These are phyloP conservation scores for Mortierella sp. DNA, from an alignment of 371 early-diverging fungal species.

Conservation along the genomic window DNA sequence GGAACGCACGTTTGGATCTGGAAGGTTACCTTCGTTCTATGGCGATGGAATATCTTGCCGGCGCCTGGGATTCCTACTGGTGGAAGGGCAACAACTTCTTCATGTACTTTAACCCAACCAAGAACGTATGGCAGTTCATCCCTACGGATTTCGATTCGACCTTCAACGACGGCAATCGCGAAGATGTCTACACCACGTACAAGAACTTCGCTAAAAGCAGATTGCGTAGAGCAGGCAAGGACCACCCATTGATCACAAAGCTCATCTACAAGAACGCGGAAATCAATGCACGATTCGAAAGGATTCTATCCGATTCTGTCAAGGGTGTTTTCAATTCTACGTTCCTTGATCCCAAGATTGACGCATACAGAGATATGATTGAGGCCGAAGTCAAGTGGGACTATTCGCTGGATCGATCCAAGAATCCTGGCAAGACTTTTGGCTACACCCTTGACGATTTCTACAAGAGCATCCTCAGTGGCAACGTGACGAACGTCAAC, in stretches of 20 bases:
- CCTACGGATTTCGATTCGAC: conserved; percentile 16
- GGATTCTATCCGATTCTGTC: conserved; percentile 6
- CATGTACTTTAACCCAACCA: conserved; percentile 33
- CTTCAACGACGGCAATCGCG: conserved; percentile 13
- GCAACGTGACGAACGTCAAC: conserved; percentile 11
- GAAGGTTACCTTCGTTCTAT: conserved; percentile 27
- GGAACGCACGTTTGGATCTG: conserved; percentile 25
- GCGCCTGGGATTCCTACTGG: conserved; percentile 34
- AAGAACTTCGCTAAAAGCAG: conserved; percentile 17
- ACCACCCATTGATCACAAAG: conserved; percentile 28
- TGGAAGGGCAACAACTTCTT: conserved; percentile 34
- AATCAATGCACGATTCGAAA: conserved; percentile 24
- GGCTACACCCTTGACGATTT: conserved; percentile 17
- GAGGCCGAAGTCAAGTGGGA: conserved; percentile 25
- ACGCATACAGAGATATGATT: conserved; percentile 21
- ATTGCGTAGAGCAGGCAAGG: conserved; percentile 2
- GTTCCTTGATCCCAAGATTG: conserved; percentile 9
- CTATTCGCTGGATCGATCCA: conserved; percentile 15
- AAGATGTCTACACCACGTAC: conserved; percentile 9
- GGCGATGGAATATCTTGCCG: conserved; percentile 27
- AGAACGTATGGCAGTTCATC: conserved; percentile 23
- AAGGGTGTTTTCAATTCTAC: conserved; percentile 14
- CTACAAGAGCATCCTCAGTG: conserved; percentile 14
- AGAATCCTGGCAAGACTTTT: conserved; percentile 12
- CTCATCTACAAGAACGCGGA: conserved; percentile 29